Conservation (phyloP, 2,329 filamentous ascomycete species). For the Keithomyces neogunnii region DNA sequence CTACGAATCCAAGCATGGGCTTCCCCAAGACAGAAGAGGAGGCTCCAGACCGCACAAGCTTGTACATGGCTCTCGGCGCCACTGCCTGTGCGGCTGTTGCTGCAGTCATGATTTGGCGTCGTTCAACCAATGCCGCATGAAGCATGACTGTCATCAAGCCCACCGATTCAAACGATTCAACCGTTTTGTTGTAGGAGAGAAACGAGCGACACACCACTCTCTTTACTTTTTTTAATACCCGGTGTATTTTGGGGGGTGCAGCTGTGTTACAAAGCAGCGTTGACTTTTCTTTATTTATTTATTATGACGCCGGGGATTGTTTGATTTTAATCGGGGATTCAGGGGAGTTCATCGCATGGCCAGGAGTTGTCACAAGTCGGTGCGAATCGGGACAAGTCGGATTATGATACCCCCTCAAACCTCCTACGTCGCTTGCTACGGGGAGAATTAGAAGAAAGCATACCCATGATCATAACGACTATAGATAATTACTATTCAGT, state of each 20-base stretch:
- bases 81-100: constrained; percentile 55
- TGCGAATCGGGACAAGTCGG: constrained; percentile 6
- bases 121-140: constrained; percentile 41
- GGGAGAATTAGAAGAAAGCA: constrained; percentile 4
- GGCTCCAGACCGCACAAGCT: constrained; percentile 68
- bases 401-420: constrained; percentile 24
- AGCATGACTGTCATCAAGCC: neutral
- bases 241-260: neutral
- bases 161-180: too few relatives aligned
- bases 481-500: neutral
- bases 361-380: constrained; percentile 13
- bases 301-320: neutral
- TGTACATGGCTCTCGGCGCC: constrained; percentile 80
- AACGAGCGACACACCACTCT: constrained; percentile 2
- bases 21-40: constrained; percentile 90
- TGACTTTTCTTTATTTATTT: neutral
- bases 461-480: constrained; percentile 13
- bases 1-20: constrained; percentile 78
- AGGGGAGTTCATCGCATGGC: constrained; percentile 9
- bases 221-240: constrained; percentile 2
- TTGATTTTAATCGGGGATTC: neutral
- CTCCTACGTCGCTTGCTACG: neutral
- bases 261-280: neutral
- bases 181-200: neutral
- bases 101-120: constrained; percentile 57